Percentiles rank a stretch among this genome's conserved stretches.
Conservation (phyloP, 768 basidiomycete species). For the Boletellus ananas region DNA sequence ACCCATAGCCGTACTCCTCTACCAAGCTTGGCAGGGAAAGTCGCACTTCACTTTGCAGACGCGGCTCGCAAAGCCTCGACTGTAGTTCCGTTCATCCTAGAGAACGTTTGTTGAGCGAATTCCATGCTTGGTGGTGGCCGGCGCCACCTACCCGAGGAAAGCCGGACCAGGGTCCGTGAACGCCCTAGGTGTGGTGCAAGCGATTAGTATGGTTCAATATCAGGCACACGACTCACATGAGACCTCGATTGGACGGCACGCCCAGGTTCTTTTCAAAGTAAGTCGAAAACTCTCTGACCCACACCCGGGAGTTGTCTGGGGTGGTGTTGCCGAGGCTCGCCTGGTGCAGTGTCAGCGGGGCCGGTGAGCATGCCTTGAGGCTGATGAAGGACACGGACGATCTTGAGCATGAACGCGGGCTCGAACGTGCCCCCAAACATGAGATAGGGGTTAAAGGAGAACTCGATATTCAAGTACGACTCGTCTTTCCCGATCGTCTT, state of each 20-base stretch:
- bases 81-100: conserved; percentile 16
- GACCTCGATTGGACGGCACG: conserved; percentile 49
- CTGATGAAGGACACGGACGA: conserved; percentile 42
- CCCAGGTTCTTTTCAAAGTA: conserved; percentile 55
- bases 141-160: conserved; percentile 21
- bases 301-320: conserved; percentile 42
- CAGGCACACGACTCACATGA: conserved; percentile 42
- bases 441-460: conserved; percentile 56
- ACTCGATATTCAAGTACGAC: conserved; percentile 48
- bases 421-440: conserved; percentile 62
- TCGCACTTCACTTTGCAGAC: not conserved
- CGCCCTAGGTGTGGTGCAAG: conserved; percentile 8
- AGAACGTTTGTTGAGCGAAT: not conserved
- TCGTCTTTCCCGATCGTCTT: conserved; percentile 54
- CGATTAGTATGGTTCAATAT: not conserved
- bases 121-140: not conserved
- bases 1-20: not conserved
- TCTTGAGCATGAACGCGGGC: conserved; percentile 55
- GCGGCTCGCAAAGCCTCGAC: conserved; percentile 5
- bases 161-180: conserved; percentile 27
- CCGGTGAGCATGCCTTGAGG: not conserved
- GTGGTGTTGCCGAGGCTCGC: conserved; percentile 54
- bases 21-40: not conserved
- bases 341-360: conserved; percentile 32
- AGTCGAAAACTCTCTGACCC: conserved; percentile 52